A percentile compares a stretch with the other conserved stretches of the same genome.
These are phyloP conservation scores for Phialophora chinensis DNA, from an alignment of 2,329 filamentous ascomycete genomes.

Conservation along the genomic window DNA sequence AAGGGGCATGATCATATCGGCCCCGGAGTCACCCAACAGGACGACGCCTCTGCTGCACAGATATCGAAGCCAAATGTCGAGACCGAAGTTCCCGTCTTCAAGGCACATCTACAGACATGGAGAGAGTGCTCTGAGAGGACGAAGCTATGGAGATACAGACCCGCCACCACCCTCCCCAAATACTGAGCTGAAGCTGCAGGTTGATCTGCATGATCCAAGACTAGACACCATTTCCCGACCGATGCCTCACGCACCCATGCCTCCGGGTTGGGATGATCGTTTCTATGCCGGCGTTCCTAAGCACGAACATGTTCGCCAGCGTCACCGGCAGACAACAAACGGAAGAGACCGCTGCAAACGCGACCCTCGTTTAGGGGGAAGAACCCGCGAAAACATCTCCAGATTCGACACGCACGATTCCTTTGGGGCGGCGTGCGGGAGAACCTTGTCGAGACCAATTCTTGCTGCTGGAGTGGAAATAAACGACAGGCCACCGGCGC, in stretches of 20 bases:
- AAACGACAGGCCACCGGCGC: not conserved
- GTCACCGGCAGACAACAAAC: not conserved
- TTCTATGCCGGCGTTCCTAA: conserved; percentile 12
- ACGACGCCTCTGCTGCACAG: not conserved
- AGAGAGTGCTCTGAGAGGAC: not conserved
- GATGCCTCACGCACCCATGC: conserved; percentile 11
- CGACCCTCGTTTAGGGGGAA: not conserved
- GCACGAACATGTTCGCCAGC: not conserved
- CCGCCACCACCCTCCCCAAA: not conserved
- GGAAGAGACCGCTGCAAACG: not conserved
- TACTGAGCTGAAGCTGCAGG: not conserved
- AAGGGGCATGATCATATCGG: not conserved
- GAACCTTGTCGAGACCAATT: not conserved
- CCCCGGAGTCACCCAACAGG: not conserved
- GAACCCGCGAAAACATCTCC: not conserved
- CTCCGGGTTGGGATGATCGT: conserved; percentile 14
- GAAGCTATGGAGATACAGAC: not conserved
- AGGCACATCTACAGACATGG: not conserved
- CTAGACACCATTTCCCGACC: not conserved
- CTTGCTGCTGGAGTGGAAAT: not conserved
- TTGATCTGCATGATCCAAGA: not conserved
- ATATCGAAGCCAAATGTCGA: not conserved
- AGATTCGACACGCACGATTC: not conserved
- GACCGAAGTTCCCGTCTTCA: not conserved
- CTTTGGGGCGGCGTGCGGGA: conserved; percentile 4